phyloP scores from a whole-genome alignment of 768 basidiomycete species.

The Coprinopsis sp. region DNA sequence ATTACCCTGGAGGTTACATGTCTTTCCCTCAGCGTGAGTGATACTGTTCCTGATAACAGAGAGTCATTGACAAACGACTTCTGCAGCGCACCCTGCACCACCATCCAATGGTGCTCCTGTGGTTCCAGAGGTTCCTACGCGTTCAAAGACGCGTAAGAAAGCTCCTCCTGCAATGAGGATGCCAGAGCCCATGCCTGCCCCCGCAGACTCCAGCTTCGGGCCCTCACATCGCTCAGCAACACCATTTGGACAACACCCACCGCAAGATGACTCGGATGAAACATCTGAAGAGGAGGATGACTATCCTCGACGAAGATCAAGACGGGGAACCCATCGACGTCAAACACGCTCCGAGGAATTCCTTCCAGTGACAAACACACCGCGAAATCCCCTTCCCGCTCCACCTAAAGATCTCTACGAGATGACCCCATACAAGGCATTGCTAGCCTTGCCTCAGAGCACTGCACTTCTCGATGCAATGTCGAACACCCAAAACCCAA shows the following conservation, averaged over 20 bases:
- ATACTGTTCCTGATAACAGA: not conserved
- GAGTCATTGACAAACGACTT: constrained; percentile 3
- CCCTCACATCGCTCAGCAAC: constrained; percentile 20
- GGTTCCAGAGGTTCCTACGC: constrained; percentile 6
- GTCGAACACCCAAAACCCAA: constrained; percentile 18
- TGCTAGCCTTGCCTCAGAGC: constrained; percentile 51
- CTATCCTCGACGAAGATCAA: constrained; percentile 14
- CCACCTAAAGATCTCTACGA: constrained; percentile 61
- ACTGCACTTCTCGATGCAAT: constrained; percentile 32
- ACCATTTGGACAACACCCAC: constrained; percentile 22
- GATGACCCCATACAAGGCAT: constrained; percentile 48
- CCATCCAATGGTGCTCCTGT: constrained; percentile 10
- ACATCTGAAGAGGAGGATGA: constrained; percentile 16
- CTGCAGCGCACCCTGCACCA: not conserved
- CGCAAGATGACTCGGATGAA: constrained; percentile 9
- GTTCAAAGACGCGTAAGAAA: constrained; percentile 7
- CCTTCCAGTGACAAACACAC: constrained; percentile 17
- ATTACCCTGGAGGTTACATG: constrained; percentile 21
- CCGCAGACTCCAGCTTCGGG: constrained; percentile 6
- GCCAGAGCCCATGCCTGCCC: constrained; percentile 14
- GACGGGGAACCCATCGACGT: not conserved
- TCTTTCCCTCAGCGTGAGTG: constrained; percentile 15
- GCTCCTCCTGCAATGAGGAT: constrained; percentile 1
- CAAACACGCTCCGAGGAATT: constrained; percentile 13
- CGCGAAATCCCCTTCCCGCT: constrained; percentile 56